Evolutionary conservation across 345 rosid genomes (phyloP), one percentile per base, ranked within the genome.

Genomic region (Hibiscus tridactylites): DNA sequence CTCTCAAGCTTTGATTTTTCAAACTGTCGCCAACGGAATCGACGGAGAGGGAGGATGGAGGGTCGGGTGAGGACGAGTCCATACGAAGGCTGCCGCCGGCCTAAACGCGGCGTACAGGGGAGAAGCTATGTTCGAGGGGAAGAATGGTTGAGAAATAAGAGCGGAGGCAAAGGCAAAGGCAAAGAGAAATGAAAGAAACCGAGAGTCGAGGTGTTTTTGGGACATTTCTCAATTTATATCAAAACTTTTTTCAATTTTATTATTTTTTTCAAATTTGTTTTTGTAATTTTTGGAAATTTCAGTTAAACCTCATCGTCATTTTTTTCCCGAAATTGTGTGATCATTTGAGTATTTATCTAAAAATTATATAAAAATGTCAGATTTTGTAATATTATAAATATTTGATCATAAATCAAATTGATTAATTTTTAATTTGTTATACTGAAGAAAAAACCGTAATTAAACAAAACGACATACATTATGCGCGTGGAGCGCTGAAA

Each of bases 11-110:
- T 78, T 88, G 99, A 70, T 81, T 84, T 83, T 83, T 83, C 76
- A 91, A 85, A 85, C 86, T 89, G 59, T 75, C 76, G 70, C 96
- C 87, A 39, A 95, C 77, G 52, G 91, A 80, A 56, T 93, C 98
- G 61, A 90, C 81, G 53, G 85, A 80, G 9, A 85, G 83, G 19
- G 74, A 61, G 24, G 79, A 56, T 16, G 74, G 39, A 8, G 79
- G 54, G 26, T 76, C 80, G 72, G 76, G 77, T 12, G 84, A 75
- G 42, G 84, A 72, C 6, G 89, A 76, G 56, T 82, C 90, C 91
- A 89, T 89, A 72, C 68, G 67, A 70, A 73, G 78, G 72, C 71
- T 47, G 75, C 78, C 56, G 78, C 71, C 74, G 71, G 76, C 21
- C 83, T 71, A 17, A 81, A 77, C 53, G 88, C 29, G 74, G 84